These are phyloP conservation scores for Tolypocladium guangdongense DNA, from an alignment of 2,329 filamentous ascomycete genomes.

Conservation along the genomic window DNA sequence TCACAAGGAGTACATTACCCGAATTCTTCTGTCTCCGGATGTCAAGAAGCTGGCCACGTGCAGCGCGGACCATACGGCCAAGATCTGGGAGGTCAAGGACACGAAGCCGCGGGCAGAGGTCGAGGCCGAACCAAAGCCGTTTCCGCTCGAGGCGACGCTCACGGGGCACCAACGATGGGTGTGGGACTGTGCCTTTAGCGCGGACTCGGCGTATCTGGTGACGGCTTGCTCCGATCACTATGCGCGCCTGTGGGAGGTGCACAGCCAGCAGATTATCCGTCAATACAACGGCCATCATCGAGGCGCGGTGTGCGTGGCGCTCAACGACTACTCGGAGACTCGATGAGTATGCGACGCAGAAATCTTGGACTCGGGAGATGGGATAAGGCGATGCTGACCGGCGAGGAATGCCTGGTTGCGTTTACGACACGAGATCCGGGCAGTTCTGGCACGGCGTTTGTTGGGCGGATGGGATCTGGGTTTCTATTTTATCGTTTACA, in stretches of 20 bases:
- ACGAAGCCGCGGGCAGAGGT: slow-evolving; percentile 37
- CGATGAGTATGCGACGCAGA: slow-evolving; percentile 17
- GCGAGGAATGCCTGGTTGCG: background rate
- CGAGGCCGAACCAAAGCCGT: slow-evolving; percentile 41
- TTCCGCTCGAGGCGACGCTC: slow-evolving; percentile 75
- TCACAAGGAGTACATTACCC: slow-evolving; percentile 86
- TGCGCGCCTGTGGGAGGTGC: slow-evolving; percentile 80
- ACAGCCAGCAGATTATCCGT: slow-evolving; percentile 77
- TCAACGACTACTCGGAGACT: slow-evolving; percentile 72
- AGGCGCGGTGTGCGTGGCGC: slow-evolving; percentile 80
- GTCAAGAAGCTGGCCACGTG: slow-evolving; percentile 92
- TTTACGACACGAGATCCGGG: background rate
- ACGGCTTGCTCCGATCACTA: slow-evolving; percentile 93
- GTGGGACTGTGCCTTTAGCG: slow-evolving; percentile 93
- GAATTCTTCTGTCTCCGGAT: slow-evolving; percentile 82
- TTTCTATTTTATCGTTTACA: background rate
- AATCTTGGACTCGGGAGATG: background rate
- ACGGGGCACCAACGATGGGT: slow-evolving; percentile 92
- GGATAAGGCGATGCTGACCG: background rate
- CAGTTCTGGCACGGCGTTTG: background rate
- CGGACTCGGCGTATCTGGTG: slow-evolving; percentile 85
- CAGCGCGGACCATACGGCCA: slow-evolving; percentile 84
- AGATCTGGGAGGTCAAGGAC: slow-evolving; percentile 87
- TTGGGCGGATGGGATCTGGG: background rate
- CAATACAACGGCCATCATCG: slow-evolving; percentile 94